Evolutionary conservation across 129 eudicot species (phyloP), one percentile per base, ranked within the genome.

Genomic region (Escallonia rubra): DNA sequence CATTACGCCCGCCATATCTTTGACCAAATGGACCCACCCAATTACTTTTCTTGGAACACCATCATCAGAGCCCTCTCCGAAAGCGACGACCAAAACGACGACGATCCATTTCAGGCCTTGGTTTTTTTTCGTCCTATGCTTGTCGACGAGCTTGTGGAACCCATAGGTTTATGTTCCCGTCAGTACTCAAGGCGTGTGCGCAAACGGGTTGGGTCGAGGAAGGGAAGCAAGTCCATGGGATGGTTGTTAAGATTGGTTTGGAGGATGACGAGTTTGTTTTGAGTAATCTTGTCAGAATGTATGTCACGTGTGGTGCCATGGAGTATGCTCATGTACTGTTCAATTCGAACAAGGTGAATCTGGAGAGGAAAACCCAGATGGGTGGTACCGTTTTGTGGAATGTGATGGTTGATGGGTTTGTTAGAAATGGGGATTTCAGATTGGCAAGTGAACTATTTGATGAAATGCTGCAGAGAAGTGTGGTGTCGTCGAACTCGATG

Each of bases 151-250:
- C 13, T 11, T 54, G 77, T 65, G 2, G 54, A 23, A n/a, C 88
- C 88, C 62, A 83, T 79, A 68, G 69, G 39, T 83, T 60, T 57
- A 83, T 85, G 43, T 79, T 83, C 15, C 88, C 82, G 4, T 83
- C 85, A 23, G 82, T 79, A 42, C 88, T 83, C 43, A 83, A 83
- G 53, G 85, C 85, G 61, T 79, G 82, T 65, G 82, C 78, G 3
- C 64, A 68, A 69, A 9, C 44, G 51, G 79, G 65, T 7, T 8
- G 74, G 45, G 8, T 69, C 8, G 64, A 73, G 14, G 77, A 72
- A 72, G 85, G 88, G 10, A 83, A 66, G 78, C 82, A 79, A 44
- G 41, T 58, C 39, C 88, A 83, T 72, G 74, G n/a, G n/a, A n/a
- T n/a, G n/a, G n/a, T n/a, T n/a, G n/a, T n/a, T n/a, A n/a, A n/a